phyloP scores from a whole-genome alignment of 2,329 filamentous ascomycete species.

The Epicoccum nigrum region DNA sequence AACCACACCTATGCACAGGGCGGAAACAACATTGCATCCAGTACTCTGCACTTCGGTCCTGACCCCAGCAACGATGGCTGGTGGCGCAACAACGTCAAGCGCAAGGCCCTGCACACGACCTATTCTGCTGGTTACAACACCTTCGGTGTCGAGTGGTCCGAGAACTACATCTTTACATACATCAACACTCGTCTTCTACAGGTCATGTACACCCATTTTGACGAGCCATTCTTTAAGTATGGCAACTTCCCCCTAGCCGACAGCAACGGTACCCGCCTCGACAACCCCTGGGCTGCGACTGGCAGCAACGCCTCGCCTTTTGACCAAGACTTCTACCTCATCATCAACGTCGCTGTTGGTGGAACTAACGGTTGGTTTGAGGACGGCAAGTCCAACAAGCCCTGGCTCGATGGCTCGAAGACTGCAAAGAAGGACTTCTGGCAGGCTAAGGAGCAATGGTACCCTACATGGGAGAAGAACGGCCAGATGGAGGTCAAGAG shows the following conservation, averaged over 20 bases:
- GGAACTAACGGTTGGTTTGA: constrained; percentile 84
- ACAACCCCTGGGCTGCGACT: constrained; percentile 68
- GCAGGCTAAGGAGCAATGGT: constrained; percentile 69
- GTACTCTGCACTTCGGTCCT: constrained; percentile 83
- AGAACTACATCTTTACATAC: constrained; percentile 88
- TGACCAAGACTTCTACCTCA: constrained; percentile 76
- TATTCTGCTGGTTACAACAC: constrained; percentile 74
- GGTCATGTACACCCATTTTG: constrained; percentile 77
- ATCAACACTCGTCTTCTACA: constrained; percentile 80
- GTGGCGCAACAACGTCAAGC: constrained; percentile 84
- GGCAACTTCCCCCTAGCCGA: constrained; percentile 70
- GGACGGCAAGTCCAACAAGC: constrained; percentile 73
- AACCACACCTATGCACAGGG: constrained; percentile 77
- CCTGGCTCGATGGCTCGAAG: constrained; percentile 73
- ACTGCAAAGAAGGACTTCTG: constrained; percentile 79
- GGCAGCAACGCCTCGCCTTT: constrained; percentile 71
- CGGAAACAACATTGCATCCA: constrained; percentile 81
- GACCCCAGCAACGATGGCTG: constrained; percentile 74
- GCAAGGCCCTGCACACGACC: constrained; percentile 74
- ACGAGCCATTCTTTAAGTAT: constrained; percentile 69
- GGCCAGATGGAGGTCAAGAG: constrained; percentile 72
- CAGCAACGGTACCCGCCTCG: constrained; percentile 68
- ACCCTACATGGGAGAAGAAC: constrained; percentile 69
- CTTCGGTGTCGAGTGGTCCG: constrained; percentile 83
- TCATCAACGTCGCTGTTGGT: constrained; percentile 77